Percentiles rank a stretch among this genome's conserved stretches.
These are phyloP conservation scores for Clarireedia hainanense DNA, from an alignment of 2,329 filamentous ascomycete genomes.

Conservation along the genomic window DNA sequence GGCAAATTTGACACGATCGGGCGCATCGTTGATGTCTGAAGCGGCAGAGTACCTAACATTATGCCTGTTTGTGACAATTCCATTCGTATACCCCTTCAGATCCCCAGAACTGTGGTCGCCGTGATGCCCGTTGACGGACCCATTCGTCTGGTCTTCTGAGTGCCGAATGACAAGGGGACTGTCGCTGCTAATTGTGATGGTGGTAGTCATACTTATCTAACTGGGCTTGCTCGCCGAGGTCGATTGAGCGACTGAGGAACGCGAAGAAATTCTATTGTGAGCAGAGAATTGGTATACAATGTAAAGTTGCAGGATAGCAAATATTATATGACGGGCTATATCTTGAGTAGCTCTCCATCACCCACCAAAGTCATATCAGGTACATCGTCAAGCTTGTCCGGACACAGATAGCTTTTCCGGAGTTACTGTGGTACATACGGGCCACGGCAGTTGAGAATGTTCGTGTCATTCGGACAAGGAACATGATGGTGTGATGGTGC, in stretches of 20 bases:
- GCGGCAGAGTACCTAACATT: constrained; percentile 18
- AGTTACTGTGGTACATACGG: no score
- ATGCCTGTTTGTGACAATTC: constrained; percentile 4
- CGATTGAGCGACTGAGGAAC: no score
- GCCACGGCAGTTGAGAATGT: no score
- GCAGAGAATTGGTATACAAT: neutral
- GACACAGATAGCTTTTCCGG: no score
- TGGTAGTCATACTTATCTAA: neutral
- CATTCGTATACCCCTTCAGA: neutral
- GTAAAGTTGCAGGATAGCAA: neutral
- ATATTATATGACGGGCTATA: no score
- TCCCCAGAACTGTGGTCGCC: neutral
- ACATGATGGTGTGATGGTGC: neutral
- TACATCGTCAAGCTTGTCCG: no score
- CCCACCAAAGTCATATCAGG: no score
- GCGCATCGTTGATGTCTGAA: constrained; percentile 36
- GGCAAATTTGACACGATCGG: constrained; percentile 38
- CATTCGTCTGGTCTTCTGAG: neutral
- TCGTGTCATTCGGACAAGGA: neutral
- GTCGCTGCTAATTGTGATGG: constrained; percentile 7
- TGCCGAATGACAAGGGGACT: constrained; percentile 5
- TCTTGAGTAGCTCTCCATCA: no score
- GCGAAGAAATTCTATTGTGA: neutral
- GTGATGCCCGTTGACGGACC: neutral
- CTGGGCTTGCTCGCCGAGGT: no score